phyloP scores from a whole-genome alignment of 768 basidiomycete species.

The Multifurca ochricompacta region DNA sequence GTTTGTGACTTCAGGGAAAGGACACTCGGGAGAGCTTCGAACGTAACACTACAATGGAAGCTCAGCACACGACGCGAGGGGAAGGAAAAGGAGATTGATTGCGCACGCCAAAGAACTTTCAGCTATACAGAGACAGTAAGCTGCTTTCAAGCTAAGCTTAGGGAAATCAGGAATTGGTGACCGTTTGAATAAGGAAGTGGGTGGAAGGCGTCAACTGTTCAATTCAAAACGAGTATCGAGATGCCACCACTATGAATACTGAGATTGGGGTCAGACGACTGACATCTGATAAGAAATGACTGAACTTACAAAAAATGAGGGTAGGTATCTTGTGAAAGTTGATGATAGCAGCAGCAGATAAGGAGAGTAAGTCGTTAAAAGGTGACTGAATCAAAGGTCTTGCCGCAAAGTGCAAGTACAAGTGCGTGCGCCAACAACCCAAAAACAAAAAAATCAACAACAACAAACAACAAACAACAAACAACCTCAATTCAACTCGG shows the following conservation, averaged over 20 bases:
- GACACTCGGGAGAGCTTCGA: not conserved
- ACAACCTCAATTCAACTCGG: too few species aligned
- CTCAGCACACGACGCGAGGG: not conserved
- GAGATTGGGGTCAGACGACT: not conserved
- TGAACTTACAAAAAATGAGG: not conserved
- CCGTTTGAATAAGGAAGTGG: not conserved
- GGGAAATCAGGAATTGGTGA: not conserved
- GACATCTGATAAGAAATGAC: not conserved
- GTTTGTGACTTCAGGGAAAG: not conserved
- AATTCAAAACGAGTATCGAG: not conserved
- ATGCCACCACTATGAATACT: not conserved
- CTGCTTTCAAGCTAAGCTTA: not conserved
- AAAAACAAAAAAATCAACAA: too few species aligned
- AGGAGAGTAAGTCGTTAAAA: not conserved
- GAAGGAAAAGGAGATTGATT: not conserved
- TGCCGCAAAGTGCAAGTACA: not conserved
- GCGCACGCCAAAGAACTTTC: not conserved
- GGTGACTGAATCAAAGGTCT: not conserved
- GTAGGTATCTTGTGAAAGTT: not conserved
- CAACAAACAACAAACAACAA: too few species aligned
- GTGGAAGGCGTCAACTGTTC: not conserved
- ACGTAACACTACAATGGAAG: not conserved
- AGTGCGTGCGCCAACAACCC: too few species aligned
- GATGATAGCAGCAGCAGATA: not conserved
- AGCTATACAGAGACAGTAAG: not conserved